Conservation (phyloP, 2,329 filamentous ascomycete genomes). For the Colletotrichum kahawae region DNA sequence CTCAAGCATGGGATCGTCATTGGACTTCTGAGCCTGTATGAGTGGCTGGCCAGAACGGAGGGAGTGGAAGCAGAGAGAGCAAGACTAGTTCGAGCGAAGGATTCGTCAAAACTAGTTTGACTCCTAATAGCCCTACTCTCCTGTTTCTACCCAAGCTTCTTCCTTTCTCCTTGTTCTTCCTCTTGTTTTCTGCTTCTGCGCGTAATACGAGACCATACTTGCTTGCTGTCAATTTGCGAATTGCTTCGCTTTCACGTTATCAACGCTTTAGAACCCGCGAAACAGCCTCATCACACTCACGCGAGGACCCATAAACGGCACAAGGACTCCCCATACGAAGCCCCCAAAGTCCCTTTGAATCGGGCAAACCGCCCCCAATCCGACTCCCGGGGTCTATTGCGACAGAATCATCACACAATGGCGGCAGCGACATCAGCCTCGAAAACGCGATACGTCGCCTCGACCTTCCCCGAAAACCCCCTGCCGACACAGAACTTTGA, state of each 20-base stretch:
- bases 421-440: neutral
- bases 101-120: neutral
- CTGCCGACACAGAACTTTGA: slow-evolving; percentile 28
- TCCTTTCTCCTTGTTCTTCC: neutral
- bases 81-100: neutral
- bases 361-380: neutral
- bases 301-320: neutral
- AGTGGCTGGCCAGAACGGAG: neutral
- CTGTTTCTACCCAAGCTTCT: neutral
- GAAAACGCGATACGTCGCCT: slow-evolving; percentile 15
- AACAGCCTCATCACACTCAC: neutral
- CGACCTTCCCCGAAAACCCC: slow-evolving; percentile 21
- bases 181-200: neutral
- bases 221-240: neutral
- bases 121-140: neutral
- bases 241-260: neutral
- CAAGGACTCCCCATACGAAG: neutral
- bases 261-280: neutral
- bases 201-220: neutral
- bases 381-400: neutral
- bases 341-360: neutral
- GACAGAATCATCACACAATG: neutral
- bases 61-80: neutral
- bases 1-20: neutral
- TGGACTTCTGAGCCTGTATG: neutral